Evolutionary conservation across 164 flowering plant species (phyloP).

Genomic region (Nymphaea colorata): DNA sequence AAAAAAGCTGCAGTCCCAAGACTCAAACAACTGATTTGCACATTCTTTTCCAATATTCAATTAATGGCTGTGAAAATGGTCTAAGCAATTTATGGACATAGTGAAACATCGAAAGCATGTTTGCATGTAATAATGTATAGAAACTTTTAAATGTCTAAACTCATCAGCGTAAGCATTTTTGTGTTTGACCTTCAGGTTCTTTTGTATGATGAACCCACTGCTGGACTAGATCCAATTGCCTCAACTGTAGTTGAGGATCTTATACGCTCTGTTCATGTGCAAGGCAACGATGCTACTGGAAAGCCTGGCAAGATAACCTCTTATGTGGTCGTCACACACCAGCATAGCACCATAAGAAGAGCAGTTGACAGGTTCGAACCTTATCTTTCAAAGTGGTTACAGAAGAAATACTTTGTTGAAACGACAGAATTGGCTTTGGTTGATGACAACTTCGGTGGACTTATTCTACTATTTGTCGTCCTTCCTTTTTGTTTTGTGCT

Average conservation of each 20-base stretch:
- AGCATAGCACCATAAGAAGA: constrained; percentile 91
- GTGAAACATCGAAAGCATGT: too few relatives aligned
- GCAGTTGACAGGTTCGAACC: constrained; percentile 78
- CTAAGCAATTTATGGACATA: too few relatives aligned
- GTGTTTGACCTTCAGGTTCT: constrained; percentile 44
- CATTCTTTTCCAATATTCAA: too few relatives aligned
- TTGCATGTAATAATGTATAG: too few relatives aligned
- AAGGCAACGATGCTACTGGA: constrained; percentile 51
- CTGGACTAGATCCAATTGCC: constrained; percentile 99
- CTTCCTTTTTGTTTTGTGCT: neutral
- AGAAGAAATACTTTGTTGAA: neutral
- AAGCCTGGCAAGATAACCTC: constrained; percentile 82
- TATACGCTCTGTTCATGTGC: constrained; percentile 81
- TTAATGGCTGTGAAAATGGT: too few relatives aligned
- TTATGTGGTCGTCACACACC: constrained; percentile 93
- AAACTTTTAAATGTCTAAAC: too few relatives aligned
- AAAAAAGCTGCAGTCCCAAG: too few relatives aligned
- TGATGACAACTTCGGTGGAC: too few relatives aligned
- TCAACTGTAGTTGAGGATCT: constrained; percentile 99
- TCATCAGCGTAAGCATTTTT: neutral
- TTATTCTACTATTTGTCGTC: too few relatives aligned
- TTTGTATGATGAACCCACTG: constrained; percentile 96
- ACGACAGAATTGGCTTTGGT: too few relatives aligned
- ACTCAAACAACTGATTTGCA: too few relatives aligned
- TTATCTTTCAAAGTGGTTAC: neutral